phyloP scores from a whole-genome alignment of 2,329 filamentous ascomycete species.

The Pseudogymnoascus sp. region DNA sequence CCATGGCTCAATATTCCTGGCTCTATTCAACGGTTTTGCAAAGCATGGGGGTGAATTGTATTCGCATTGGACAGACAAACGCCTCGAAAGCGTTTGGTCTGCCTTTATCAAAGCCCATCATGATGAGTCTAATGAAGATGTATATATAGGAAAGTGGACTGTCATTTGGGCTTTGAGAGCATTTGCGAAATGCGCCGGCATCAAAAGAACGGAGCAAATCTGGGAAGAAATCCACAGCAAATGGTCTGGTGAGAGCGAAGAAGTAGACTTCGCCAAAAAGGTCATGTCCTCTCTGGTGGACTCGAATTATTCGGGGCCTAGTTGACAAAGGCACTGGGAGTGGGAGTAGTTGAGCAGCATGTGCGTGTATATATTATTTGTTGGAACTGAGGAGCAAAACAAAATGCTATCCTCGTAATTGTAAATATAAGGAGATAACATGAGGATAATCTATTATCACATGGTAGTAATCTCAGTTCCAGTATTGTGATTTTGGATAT shows the following conservation, averaged over 20 bases:
- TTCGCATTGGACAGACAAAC: constrained; percentile 63
- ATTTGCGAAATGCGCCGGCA: constrained; percentile 43
- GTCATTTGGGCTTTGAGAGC: constrained; percentile 54
- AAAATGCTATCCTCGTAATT: not conserved
- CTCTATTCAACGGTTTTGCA: constrained; percentile 76
- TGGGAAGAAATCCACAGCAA: constrained; percentile 27
- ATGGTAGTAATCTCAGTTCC: too few relatives aligned
- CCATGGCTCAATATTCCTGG: constrained; percentile 69
- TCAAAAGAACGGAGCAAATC: constrained; percentile 21
- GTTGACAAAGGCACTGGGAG: not conserved
- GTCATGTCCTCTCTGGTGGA: constrained; percentile 20
- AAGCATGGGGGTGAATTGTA: constrained; percentile 58
- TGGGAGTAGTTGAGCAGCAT: not conserved
- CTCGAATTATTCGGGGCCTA: not conserved
- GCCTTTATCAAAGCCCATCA: constrained; percentile 54
- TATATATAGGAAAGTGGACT: constrained; percentile 54
- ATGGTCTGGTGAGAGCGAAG: constrained; percentile 26
- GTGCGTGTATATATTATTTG: not conserved
- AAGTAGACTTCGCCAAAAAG: constrained; percentile 25
- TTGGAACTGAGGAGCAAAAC: not conserved
- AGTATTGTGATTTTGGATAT: not conserved
- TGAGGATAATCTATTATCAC: not conserved
- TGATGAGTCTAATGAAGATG: constrained; percentile 31
- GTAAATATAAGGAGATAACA: not conserved
- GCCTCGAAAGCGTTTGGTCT: constrained; percentile 61